Base-by-base conservation (phyloP, 2,329 filamentous ascomycete genomes). In the Thielaviopsis musarum region DNA sequence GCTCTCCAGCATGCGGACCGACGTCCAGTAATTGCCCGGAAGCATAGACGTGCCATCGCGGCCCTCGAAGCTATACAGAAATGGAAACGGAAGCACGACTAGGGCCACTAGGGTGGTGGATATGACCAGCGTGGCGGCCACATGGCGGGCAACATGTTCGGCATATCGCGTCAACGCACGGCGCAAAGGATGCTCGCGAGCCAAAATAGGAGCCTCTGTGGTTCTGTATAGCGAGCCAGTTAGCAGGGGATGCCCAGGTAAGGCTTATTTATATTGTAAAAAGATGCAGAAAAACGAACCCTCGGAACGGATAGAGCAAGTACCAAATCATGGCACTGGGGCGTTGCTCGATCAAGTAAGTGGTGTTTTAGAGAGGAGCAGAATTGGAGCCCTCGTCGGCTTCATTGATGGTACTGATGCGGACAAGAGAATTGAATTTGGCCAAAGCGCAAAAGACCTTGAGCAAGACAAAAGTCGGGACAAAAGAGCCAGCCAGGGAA, bases 11-110 rank as follows among this genome's bases (percentile, higher is more conserved):
- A 83, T 80, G 62, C 82, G 80, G 5, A 84, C 85, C 45, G 84
- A 84, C 26, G 87, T 90, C 87, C 87, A 91, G 64, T 87, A 86
- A 78, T 91, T 85, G 66, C 85, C 83, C 30, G 87, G 87, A 7
- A 90, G 74, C 63, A 83, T 85, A 57, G 85, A 84, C 24, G 83
- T 80, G 64, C 84, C 83, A 66, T 82, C 85, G 65, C 81, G 81
- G 64, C 85, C 84, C 69, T 87, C 83, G 66, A 80, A 83, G 1
- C 82, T 83, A 69, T 85, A 85, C 56, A 91, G 79, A 67, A 88
- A 89, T 21, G 87, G 78, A 58, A 88, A 83, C 7, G 86, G 86
- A 66, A 88, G 91, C 62, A 85, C 80, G 59, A 90, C 77, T 57
- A 84, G 72, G 53, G 85, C 79, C 59, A 85, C 85, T 61, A 88